Conservation (phyloP, 2,329 filamentous ascomycete species). For the Cladosporium oxysporum region DNA sequence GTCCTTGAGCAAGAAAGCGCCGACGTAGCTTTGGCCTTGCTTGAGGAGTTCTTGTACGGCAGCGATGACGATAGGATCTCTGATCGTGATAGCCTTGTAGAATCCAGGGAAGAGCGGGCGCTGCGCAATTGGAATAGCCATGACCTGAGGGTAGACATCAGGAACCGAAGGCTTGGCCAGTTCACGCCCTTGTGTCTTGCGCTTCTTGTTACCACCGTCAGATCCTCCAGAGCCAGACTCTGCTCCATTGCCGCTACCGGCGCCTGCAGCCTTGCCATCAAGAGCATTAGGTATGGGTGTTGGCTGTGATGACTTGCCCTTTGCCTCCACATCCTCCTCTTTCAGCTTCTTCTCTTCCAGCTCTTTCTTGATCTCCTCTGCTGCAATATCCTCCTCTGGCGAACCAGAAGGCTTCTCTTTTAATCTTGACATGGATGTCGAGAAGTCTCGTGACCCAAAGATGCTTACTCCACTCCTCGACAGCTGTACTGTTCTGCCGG, state of each 20-base stretch:
- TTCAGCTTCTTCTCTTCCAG: slow-evolving; percentile 34
- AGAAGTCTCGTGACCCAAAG: slow-evolving; percentile 38
- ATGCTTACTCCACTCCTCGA: slow-evolving; percentile 20
- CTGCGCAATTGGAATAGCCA: slow-evolving; percentile 94
- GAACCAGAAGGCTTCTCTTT: slow-evolving; percentile 59
- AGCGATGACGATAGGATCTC: slow-evolving; percentile 84
- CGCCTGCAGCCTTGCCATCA: slow-evolving; percentile 61
- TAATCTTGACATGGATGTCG: slow-evolving; percentile 48
- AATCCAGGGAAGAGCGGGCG: slow-evolving; percentile 94
- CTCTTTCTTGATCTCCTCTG: slow-evolving; percentile 44
- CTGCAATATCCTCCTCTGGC: slow-evolving; percentile 47
- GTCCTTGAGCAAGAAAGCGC: slow-evolving; percentile 95
- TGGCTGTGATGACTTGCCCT: slow-evolving; percentile 52
- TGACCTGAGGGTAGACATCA: slow-evolving; percentile 94
- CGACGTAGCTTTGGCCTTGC: slow-evolving; percentile 93
- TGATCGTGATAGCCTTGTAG: slow-evolving; percentile 97
- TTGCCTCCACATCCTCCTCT: slow-evolving; percentile 42
- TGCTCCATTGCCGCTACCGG: slow-evolving; percentile 57
- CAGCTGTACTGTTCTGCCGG: slow-evolving; percentile 18
- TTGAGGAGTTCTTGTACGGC: slow-evolving; percentile 97
- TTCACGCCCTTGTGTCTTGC: slow-evolving; percentile 68
- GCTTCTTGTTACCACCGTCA: slow-evolving; percentile 68
- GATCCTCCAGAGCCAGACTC: slow-evolving; percentile 31
- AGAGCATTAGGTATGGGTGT: slow-evolving; percentile 53
- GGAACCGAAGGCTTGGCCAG: slow-evolving; percentile 87